Base-by-base conservation (phyloP, 2,329 filamentous ascomycete species). In the Lizonia empirigonia region DNA sequence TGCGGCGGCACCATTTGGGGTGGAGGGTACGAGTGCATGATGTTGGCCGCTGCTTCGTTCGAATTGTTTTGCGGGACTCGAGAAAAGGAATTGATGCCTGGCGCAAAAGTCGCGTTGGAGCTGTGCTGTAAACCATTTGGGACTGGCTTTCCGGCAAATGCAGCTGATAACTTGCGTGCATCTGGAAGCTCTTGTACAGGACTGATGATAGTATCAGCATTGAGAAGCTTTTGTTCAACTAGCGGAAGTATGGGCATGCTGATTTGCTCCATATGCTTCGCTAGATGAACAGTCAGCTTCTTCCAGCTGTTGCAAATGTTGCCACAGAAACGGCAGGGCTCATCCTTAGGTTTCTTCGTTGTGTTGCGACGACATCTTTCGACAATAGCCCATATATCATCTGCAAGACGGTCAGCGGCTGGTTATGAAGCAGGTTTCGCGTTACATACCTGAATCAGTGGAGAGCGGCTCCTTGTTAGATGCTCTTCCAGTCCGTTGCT, bases 211-310 rank as follows among this genome's bases (percentile, higher is more conserved):
- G 70, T 70, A 40, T 73, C 70, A 7, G 67, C 69, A 32, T 68
- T 69, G 20, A 74, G 62, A 9, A 70, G 65, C 49, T 74, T 75
- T 40, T 73, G 66, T 27, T 75, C 69, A 2, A 76, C 71, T 22
- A 76, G 63, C 6, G 68, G 62, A 10, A 96, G 78, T 24, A 96
- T 84, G 0, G 92, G 91, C 67, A 96, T 82, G 64, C 89, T 90
- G 67, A 96, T 89, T 59, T 91, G 86, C 72, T 96, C 91, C 91
- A 97, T 94, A 71, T 97, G 92, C 72, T 93, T 93, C 40, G 91
- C 91, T 69, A 96, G 76, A 74, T 96, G 92, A n/a, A 94, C 90
- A 0, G 90, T 95, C 53, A 96, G 77, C 75, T 95, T 95, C 80
- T 96, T 96, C 91, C 91, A 96, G 30, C 85, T 90, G 26, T 83